Conservation (phyloP, 148 eudicot genomes). For the Camellia japonica region DNA sequence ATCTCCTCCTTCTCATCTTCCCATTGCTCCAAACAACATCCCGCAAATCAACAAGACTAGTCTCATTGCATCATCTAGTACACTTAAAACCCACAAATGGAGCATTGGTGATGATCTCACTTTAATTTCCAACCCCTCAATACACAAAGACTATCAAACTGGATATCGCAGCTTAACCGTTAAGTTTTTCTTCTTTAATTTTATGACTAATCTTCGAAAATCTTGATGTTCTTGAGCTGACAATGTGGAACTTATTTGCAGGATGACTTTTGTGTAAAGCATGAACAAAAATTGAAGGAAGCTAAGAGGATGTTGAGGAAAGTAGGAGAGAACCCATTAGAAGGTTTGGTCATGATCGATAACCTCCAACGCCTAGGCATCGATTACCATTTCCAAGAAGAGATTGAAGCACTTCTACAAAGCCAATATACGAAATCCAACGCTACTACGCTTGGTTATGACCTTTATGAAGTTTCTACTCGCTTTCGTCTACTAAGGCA, state of each 20-base stretch:
- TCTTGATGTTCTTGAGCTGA: not conserved
- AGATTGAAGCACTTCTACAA: slow-evolving; percentile 25
- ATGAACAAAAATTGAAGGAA: slow-evolving; percentile 11
- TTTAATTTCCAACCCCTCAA: not conserved
- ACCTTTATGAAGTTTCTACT: slow-evolving; percentile 41
- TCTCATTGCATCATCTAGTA: not conserved
- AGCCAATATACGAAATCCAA: slow-evolving; percentile 2
- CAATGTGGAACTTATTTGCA: not conserved
- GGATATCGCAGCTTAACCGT: not conserved
- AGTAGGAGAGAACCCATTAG: slow-evolving; percentile 2
- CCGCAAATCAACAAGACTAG: not conserved
- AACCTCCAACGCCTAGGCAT: slow-evolving; percentile 38
- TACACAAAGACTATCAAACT: not conserved
- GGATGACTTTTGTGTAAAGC: not conserved
- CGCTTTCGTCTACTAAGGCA: slow-evolving; percentile 51
- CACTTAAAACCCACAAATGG: slow-evolving; percentile 4
- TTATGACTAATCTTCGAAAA: not conserved
- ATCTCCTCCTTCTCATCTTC: not conserved
- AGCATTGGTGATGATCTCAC: not conserved
- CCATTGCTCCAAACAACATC: not conserved
- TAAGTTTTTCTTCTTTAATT: not conserved
- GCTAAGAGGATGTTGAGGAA: not conserved
- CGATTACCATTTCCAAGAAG: slow-evolving; percentile 36
- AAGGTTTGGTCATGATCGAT: slow-evolving; percentile 25
- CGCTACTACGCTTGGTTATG: not conserved